These are phyloP conservation scores for Falciphora oryzae DNA, from an alignment of 2,329 filamentous ascomycete species.

Conservation along the genomic window DNA sequence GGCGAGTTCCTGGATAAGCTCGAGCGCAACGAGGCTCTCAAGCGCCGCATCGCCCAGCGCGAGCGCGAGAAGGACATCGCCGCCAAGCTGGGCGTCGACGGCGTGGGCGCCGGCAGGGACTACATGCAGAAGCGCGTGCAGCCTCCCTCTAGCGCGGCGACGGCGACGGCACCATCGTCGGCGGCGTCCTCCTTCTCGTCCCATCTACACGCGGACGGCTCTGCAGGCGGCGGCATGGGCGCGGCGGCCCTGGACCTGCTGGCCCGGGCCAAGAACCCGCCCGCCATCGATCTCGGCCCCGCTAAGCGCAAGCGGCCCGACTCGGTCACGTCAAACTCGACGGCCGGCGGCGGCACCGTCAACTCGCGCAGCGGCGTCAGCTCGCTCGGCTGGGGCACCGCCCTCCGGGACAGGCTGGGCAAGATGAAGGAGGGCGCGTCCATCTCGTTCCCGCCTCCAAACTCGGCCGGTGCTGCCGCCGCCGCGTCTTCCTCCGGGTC, in stretches of 20 bases:
- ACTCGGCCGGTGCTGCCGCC: constrained; percentile 8
- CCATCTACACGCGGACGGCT: constrained; percentile 19
- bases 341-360: constrained; percentile 15
- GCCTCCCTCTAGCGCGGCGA: constrained; percentile 12
- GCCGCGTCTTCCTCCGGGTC: constrained; percentile 7
- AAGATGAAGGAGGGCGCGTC: constrained; percentile 53
- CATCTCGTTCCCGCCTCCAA: constrained; percentile 32
- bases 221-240: constrained; percentile 28
- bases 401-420: constrained; percentile 48
- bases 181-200: constrained; percentile 5
- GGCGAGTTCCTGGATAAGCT: constrained; percentile 49
- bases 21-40: constrained; percentile 60
- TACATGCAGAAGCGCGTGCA: constrained; percentile 51
- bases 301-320: constrained; percentile 56
- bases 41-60: constrained; percentile 56
- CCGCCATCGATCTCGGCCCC: constrained; percentile 50
- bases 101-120: constrained; percentile 61
- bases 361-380: constrained; percentile 17
- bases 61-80: constrained; percentile 71
- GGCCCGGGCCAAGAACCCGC: constrained; percentile 23
- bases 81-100: constrained; percentile 58
- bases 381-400: constrained; percentile 51
- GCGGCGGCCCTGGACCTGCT: constrained; percentile 39
- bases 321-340: constrained; percentile 35
- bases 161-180: constrained; percentile 10